phyloP scores from a whole-genome alignment of 2,329 filamentous ascomycete species.

The Exophiala alcalophila region DNA sequence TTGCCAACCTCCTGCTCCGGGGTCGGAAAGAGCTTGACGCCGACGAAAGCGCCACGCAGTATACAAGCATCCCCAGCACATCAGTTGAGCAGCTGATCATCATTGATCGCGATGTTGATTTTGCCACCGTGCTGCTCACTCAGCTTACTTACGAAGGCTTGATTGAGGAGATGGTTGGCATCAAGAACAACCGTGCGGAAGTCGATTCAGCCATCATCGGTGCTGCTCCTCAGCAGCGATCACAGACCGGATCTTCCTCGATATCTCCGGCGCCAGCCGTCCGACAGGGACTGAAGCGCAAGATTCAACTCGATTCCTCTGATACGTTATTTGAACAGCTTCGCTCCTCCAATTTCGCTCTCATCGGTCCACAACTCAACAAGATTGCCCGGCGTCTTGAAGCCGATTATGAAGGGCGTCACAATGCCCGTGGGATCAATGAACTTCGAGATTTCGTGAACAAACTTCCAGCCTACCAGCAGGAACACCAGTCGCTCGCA shows the following conservation, averaged over 20 bases:
- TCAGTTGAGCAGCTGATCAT: slow-evolving; percentile 88
- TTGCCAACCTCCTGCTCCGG: slow-evolving; percentile 80
- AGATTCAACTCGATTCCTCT: slow-evolving; percentile 81
- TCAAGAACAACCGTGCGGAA: slow-evolving; percentile 88
- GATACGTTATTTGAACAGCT: slow-evolving; percentile 87
- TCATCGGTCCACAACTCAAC: slow-evolving; percentile 84
- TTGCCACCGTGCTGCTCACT: slow-evolving; percentile 85
- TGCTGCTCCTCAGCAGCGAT: slow-evolving; percentile 54
- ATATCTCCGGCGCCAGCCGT: slow-evolving; percentile 48
- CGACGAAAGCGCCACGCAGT: slow-evolving; percentile 53
- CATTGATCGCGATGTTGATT: slow-evolving; percentile 92
- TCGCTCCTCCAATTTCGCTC: slow-evolving; percentile 90
- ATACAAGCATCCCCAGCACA: slow-evolving; percentile 69
- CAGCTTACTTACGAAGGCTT: slow-evolving; percentile 96
- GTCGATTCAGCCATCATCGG: slow-evolving; percentile 88
- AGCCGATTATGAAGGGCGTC: slow-evolving; percentile 82
- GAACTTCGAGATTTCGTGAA: slow-evolving; percentile 95
- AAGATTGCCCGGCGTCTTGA: slow-evolving; percentile 84
- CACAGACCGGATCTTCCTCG: slow-evolving; percentile 57
- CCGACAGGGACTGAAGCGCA: slow-evolving; percentile 72
- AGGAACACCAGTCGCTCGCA: slow-evolving; percentile 89
- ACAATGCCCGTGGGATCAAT: slow-evolving; percentile 79
- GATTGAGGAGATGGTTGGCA: slow-evolving; percentile 88
- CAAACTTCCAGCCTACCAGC: slow-evolving; percentile 85
- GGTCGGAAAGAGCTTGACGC: slow-evolving; percentile 91